Percentiles rank a stretch among this genome's conserved stretches.
These are phyloP conservation scores for Aspergillus bridgeri DNA, from an alignment of 495 filamentous ascomycete genomes.

Conservation along the genomic window DNA sequence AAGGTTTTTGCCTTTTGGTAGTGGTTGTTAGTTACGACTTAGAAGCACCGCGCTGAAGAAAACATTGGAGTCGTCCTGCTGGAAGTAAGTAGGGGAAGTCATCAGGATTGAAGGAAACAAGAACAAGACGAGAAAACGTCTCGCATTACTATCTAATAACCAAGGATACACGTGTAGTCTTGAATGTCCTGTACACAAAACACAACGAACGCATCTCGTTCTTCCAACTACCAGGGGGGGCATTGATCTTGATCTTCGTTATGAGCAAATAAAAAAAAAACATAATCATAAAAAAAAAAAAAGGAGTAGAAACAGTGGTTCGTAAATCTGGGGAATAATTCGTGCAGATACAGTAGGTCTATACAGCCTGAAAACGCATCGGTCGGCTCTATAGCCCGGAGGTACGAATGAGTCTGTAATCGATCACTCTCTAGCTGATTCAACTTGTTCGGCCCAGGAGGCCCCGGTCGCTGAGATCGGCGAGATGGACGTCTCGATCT, in stretches of 20 bases:
- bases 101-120: background rate
- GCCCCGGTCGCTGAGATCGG: slow-evolving; percentile 17
- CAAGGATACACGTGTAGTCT: background rate
- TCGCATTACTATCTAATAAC: background rate
- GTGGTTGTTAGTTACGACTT: too few relatives aligned
- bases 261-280: background rate
- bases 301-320: background rate
- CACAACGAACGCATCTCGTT: background rate
- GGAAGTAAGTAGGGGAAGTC: too few relatives aligned
- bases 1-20: too few relatives aligned
- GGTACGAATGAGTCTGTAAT: background rate
- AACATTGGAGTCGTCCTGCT: too few relatives aligned
- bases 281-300: background rate
- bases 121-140: background rate
- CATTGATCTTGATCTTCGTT: background rate
- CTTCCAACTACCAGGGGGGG: background rate
- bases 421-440: slow-evolving; percentile 1
- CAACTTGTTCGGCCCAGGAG: slow-evolving; percentile 33
- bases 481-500: slow-evolving; percentile 15
- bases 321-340: slow-evolving; percentile 11
- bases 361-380: background rate
- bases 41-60: too few relatives aligned
- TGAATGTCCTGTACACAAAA: background rate
- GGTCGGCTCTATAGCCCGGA: background rate
- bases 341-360: background rate